Base-by-base conservation (phyloP, 1,284 basidiomycete species). In the Ceratobasidium sp. region DNA sequence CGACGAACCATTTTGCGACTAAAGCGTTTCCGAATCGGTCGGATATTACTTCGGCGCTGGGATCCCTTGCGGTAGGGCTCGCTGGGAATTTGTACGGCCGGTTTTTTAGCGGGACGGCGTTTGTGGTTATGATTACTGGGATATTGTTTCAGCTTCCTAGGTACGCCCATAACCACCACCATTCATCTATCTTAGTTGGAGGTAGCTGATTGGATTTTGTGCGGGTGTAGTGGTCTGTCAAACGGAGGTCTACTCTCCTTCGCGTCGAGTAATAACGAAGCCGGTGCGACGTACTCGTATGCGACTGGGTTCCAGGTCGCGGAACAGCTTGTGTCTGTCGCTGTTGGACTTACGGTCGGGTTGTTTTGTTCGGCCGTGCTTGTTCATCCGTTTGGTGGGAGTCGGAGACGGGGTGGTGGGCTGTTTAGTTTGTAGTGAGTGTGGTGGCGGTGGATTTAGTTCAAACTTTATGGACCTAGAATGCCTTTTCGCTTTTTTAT, bases 161-260 rank as follows among this genome's bases (percentile, higher is more conserved):
- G 70, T 71, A 23, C n/a, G 69, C 13, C 6, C 15, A 2, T 33
- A 7, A 12, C n/a, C n/a, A 57, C 69, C 40, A 9, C 15, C 23
- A 46, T 12, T 33, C 5, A 42, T 17, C 70, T 40, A 52, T 78
- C 33, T 33, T 33, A 33, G 33, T 33, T 33, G 33, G 4, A 33
- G 33, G n/a, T n/a, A 33, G 33, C 33, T 33, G 33, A 33, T 33
- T 33, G 33, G 33, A 33, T 33, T 33, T 33, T 33, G 33, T 33
- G 33, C 33, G 33, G 33, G 94, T 96, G 85, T 95, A 97, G 85
- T 13, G 96, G 95, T 74, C 88, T 96, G n/a, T 91, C 92, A 6
- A 94, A 91, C 77, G 93, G 93, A 38, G 94, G 95, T 50, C 88
- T 97, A n/a, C 88, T 96, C 80, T 91, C 90, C 80, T 95, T 94